These are phyloP conservation scores for Chenopodium suecicum DNA, from an alignment of 148 eudicot genomes.

Conservation along the genomic window DNA sequence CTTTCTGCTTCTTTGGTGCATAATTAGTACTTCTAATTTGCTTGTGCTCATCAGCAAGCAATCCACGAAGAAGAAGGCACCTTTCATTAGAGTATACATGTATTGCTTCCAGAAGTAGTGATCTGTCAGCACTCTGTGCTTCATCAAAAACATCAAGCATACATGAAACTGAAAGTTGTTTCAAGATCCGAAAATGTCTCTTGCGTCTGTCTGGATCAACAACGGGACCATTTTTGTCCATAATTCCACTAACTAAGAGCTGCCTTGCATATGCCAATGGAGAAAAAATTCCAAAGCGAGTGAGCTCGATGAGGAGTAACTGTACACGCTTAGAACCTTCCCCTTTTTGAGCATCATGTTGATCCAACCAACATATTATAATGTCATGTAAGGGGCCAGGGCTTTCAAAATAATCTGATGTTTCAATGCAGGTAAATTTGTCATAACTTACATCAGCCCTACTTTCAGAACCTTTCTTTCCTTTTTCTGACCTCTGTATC, in stretches of 20 bases:
- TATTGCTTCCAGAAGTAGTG: slow-evolving; percentile 51
- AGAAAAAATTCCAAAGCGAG: slow-evolving; percentile 66
- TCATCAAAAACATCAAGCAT: slow-evolving; percentile 63
- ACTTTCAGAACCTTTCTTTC: slow-evolving; percentile 28
- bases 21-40: slow-evolving; percentile 22
- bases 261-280: slow-evolving; percentile 87
- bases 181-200: slow-evolving; percentile 76
- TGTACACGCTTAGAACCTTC: slow-evolving; percentile 81
- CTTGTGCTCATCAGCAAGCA: slow-evolving; percentile 39
- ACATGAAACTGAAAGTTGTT: slow-evolving; percentile 73
- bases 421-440: slow-evolving; percentile 34
- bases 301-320: slow-evolving; percentile 68
- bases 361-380: slow-evolving; percentile 92
- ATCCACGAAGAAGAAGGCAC: slow-evolving; percentile 67
- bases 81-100: slow-evolving; percentile 80
- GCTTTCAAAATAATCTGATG: slow-evolving; percentile 65
- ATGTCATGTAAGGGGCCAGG: slow-evolving; percentile 92
- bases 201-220: slow-evolving; percentile 45
- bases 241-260: slow-evolving; percentile 81
- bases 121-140: slow-evolving; percentile 41
- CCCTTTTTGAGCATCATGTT: slow-evolving; percentile 69
- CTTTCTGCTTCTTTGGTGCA: slow-evolving; percentile 40
- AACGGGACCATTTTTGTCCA: slow-evolving; percentile 55
- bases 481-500: slow-evolving; percentile 38
- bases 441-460: slow-evolving; percentile 5